Evolutionary conservation across 371 early-diverging fungal species (phyloP), one percentile per base, ranked within the genome.

Genomic region (Rhizomucor pusillus): DNA sequence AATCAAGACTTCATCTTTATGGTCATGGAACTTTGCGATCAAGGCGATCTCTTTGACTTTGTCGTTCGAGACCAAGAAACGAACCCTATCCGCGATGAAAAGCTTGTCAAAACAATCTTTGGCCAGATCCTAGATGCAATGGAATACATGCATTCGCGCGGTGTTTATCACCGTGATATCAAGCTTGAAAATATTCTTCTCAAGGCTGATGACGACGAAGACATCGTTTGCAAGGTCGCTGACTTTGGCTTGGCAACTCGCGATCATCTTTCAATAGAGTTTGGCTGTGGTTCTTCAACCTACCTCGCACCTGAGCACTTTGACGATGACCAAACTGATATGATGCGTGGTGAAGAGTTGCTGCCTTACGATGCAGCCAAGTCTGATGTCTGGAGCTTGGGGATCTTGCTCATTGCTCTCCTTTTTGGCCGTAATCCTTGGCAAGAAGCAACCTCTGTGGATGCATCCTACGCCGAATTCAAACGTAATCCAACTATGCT

Each of bases 191-290:
- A 91, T 63, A 77, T 91, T 35, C 62, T 91, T 1, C 65, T 90
- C n/a, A 52, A 60, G 22, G 47, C 56, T 10, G 62, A 59, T 11
- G 64, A 65, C 25, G 58, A 57, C 4, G 48, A 52, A 25, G 64
- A 75, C 20, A 64, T 75, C 12, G 60, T 65, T 0, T 71, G 88
- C 57, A 89, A 90, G 50, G 76, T 93, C 14, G 86, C 91, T 24
- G 92, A 92, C 63, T 93, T 92, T 69, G 92, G 92, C 2, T 74
- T 94, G 18, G 86, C 90, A 13, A 91, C 92, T 19, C 73, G 79
- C 24, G 84, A 88, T 18, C 67, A 71, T 7, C 77, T 74, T 60
- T 86, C 86, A 7, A 67, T 67, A 33, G 91, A 90, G 52, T 83
- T 86, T 61, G 92, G 92, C 10, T 87, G 89, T 65, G 93, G 93